phyloP scores from a whole-genome alignment of 305 asterid genomes.

The Striga hermonthica region DNA sequence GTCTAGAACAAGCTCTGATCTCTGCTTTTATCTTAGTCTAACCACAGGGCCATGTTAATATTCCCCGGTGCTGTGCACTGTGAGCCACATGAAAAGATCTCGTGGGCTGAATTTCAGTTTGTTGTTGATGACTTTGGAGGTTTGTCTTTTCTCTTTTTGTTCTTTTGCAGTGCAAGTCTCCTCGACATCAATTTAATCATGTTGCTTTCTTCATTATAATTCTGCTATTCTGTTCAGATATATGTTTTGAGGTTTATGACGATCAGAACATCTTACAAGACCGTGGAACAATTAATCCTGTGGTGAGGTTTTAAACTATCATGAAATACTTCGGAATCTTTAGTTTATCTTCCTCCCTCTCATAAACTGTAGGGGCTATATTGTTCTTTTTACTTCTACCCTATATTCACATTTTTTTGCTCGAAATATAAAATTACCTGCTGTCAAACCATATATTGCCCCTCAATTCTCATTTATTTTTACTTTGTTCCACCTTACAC shows the following conservation, averaged over 20 bases:
- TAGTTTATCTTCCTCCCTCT: slow-evolving; percentile 18
- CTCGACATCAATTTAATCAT: slow-evolving; percentile 4
- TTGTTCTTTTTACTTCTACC: slow-evolving; percentile 15
- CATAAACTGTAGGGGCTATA: slow-evolving; percentile 17
- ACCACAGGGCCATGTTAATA: slow-evolving; percentile 53
- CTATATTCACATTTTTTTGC: slow-evolving; percentile 15
- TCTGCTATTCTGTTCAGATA: slow-evolving; percentile 45
- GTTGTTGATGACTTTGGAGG: slow-evolving; percentile 77
- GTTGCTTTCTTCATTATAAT: slow-evolving; percentile 13
- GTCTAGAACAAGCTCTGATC: slow-evolving; percentile 28
- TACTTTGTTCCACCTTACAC: neutral
- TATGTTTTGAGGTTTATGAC: slow-evolving; percentile 63
- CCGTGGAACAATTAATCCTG: slow-evolving; percentile 68
- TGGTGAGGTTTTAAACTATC: slow-evolving; percentile 52
- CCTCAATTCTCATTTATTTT: neutral
- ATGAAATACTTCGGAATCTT: slow-evolving; percentile 3
- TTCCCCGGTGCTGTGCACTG: slow-evolving; percentile 62
- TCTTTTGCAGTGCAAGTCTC: slow-evolving; percentile 14
- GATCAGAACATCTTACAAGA: slow-evolving; percentile 64
- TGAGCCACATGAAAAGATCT: slow-evolving; percentile 71
- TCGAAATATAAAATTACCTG: slow-evolving; percentile 18
- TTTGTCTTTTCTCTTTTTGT: slow-evolving; percentile 33
- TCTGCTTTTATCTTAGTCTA: slow-evolving; percentile 48
- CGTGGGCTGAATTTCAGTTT: slow-evolving; percentile 73
- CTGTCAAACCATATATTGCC: slow-evolving; percentile 17